Evolutionary conservation across 352 stramenopile genomes (phyloP), one percentile per base, ranked within the genome.

Genomic region (Phytopythium mirpurense): DNA sequence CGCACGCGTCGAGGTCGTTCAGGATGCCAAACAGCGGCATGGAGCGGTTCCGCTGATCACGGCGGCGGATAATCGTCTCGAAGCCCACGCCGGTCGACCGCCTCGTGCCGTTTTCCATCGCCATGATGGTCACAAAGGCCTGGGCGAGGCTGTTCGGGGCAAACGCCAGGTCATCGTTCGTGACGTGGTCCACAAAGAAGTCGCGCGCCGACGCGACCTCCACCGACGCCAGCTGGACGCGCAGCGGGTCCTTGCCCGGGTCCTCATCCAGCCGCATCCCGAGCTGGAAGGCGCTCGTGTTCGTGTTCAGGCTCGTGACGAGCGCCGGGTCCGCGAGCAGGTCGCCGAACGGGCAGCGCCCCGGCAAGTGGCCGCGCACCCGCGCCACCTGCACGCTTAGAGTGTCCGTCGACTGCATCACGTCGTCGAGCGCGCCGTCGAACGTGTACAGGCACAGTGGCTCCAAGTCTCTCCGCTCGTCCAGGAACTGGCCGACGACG

Each of bases 11-110:
- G 34, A 74, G 88, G 12, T 70, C 57, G 48, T 85, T 90, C 2
- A 68, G 59, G 32, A 93, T 85, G 23, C 68, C 81, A 47, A 93
- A 87, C 14, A 93, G 51, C 27, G 81, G 88, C 75, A 90, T 87
- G 31, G 61, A 77, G 4, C 60, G 65, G 50, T 80, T 85, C 2
- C 26, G 45, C 18, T 56, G 19, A 1, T 56, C 32, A 2, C 66
- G 76, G 8, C 67, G 62, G 7, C 83, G 72, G 10, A 89, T 57
- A 5, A 78, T 69, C 53, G 90, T 68, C 50, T 93, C 83, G 45
- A 93, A 89, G 11, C 73, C 86, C 37, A 88, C 62, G 5, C 83
- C 77, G 42, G 51, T 43, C 23, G 31, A 23, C 3, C 26, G 21
- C 3, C 18, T 5, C 15, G 11, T 43, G 4, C 45, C 31, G 10